A percentile compares a stretch with the other conserved stretches of the same genome.
Evolutionary conservation across 2,329 filamentous ascomycete genomes (phyloP).

Genomic region (Cytospora schulzeri): DNA sequence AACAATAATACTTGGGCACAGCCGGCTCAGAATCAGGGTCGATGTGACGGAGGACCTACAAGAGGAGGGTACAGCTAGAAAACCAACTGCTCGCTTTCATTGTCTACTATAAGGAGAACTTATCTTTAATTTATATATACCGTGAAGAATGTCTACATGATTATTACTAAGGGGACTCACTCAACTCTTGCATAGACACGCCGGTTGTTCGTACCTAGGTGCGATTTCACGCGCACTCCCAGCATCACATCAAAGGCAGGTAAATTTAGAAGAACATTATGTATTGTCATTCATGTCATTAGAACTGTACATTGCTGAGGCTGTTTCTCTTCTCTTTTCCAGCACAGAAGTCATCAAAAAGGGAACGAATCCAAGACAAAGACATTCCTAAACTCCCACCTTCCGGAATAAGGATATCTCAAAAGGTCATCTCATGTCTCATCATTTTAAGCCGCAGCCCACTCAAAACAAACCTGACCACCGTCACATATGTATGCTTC

Average conservation of each 20-base stretch:
- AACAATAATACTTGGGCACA: constrained; percentile 7
- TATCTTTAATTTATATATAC: not conserved
- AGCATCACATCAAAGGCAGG: not conserved
- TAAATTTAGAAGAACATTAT: not conserved
- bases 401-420: constrained; percentile 23
- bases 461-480: not conserved
- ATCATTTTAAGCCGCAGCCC: constrained; percentile 7
- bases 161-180: too few species aligned
- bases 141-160: not conserved
- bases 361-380: constrained; percentile 1
- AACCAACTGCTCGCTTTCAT: not conserved
- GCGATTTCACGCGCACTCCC: not conserved
- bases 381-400: constrained; percentile 16
- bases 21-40: constrained; percentile 9
- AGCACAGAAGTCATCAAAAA: not conserved
- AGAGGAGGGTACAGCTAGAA: constrained; percentile 6
- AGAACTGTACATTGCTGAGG: constrained; percentile 18
- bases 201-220: too few species aligned
- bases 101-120: not conserved
- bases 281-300: constrained; percentile 3
- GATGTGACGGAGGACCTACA: constrained; percentile 6
- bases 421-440: constrained; percentile 18
- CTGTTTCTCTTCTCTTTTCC: constrained; percentile 10
- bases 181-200: too few species aligned
- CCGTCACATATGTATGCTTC: not conserved